Evolutionary conservation across 208 protist genomes (phyloP), one percentile per base, ranked within the genome.

Genomic region (Leptomonas seymouri): DNA sequence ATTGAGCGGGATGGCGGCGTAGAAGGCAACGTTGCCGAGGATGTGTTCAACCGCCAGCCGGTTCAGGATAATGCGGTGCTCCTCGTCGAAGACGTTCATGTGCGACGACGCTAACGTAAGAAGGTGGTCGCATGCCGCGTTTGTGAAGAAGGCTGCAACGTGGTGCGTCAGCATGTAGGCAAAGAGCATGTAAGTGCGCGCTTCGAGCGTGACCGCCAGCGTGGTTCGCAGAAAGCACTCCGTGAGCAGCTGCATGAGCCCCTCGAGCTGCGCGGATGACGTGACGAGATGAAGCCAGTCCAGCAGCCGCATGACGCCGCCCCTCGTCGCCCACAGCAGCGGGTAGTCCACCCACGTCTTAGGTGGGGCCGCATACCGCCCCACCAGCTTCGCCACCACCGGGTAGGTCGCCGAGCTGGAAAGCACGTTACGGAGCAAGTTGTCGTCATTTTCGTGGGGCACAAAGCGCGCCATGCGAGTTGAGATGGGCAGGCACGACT

Each of bases 1-100:
- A 8, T 82, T 73, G 0, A 72, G 23, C 42, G 80, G 82, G 64
- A 96, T 80, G 2, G 61, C 58, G 21, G 78, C 73, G 62, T 88
- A 76, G 46, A 93, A 56, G 71, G 80, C 68, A 53, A 76, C 61
- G 74, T 93, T 84, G 15, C 77, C 61, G 8, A 96, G 74, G 14
- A 93, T 70, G 54, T 87, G 78, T 63, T 91, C 82, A 71, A 96
- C 93, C 18, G 87, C 71, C 18, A 90, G 78, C 3, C 91, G 91
- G 74, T 96, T 93, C n/a, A 91, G 81, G 57, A 92, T 76, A 51
- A 93, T 75, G 41, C 71, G 68, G 56, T 93, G 87, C 54, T 80
- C 54, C 60, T 81, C 82, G 31, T 87, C 86, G 60, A 87, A 78
- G 51, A 86, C 64, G 58, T 71, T 54, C 31, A 87, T 56, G 49